Base-by-base conservation (phyloP, 2,329 filamentous ascomycete species). In the Neonectria punicea region DNA sequence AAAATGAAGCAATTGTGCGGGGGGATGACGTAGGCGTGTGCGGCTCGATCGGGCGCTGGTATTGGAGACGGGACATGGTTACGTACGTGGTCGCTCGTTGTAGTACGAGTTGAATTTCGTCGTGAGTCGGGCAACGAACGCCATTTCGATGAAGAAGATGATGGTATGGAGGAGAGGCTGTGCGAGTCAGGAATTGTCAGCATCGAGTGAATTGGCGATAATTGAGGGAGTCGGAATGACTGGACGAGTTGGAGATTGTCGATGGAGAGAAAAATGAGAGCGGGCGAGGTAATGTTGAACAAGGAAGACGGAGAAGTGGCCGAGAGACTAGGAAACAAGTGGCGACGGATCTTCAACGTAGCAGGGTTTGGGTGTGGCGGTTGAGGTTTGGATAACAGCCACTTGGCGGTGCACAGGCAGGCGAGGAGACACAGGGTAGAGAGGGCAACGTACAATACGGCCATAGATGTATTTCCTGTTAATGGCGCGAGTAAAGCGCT, bases 41-140 rank as follows among this genome's bases (percentile, higher is more conserved):
- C 36, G 28, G 34, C n/a, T 46, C 34, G 58, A 18, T 36, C 41
- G 39, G 47, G 62, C 2, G 44, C 11, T 6, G 53, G 9, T 3
- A 34, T 22, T 50, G 7, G 28, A 36, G 2, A 36, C 14, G 3
- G 34, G 25, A 25, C 6, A 25, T 6, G 20, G 58, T 46, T 44
- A 78, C 86, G 71, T 85, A 94, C 92, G 85, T 76, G 95, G 96
- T 76, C 93, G 92, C 77, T 94, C 90, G 71, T 93, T 91, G 87
- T 98, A 99, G 83, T 97, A 97, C 71, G 89, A 87, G 82, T 97
- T 98, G 86, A 97, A 99, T 77, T 93, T 93, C 74, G 93, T 88
- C 50, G 91, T 90, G 60, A 99, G 84, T 70, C 96, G 87, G 71
- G 91, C 92, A 67, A 95, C 88, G 79, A 97, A 90, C 63, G 89